Conservation (phyloP, 2,329 filamentous ascomycete species). For the Aureobasidium subglaciale region DNA sequence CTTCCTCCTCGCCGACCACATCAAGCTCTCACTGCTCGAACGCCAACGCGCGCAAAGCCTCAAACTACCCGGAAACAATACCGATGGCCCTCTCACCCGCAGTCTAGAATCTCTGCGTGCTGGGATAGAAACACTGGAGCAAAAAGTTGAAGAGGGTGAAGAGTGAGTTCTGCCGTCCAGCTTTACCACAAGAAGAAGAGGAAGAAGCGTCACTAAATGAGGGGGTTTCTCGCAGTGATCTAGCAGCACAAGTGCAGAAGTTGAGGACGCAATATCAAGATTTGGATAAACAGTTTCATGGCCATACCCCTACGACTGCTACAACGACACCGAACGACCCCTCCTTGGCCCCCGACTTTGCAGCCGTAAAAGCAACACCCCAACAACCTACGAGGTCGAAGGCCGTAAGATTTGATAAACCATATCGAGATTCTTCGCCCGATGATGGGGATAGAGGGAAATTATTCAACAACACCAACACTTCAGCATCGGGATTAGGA, state of each 20-base stretch:
- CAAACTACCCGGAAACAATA: constrained; percentile 64
- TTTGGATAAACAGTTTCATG: constrained; percentile 73
- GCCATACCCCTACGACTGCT: constrained; percentile 44
- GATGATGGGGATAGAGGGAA: constrained; percentile 48
- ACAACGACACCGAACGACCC: constrained; percentile 56
- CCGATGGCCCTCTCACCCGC: constrained; percentile 76
- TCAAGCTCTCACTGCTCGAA: constrained; percentile 92
- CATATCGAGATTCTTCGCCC: constrained; percentile 19
- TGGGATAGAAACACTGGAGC: constrained; percentile 64
- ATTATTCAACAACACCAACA: constrained; percentile 41
- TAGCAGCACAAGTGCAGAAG: constrained; percentile 58
- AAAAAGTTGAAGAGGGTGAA: constrained; percentile 51
- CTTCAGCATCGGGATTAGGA: constrained; percentile 25
- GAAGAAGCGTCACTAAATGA: too few relatives aligned
- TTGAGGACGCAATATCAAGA: constrained; percentile 70
- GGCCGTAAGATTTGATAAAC: constrained; percentile 79
- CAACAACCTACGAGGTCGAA: constrained; percentile 44
- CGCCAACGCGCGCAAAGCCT: constrained; percentile 78
- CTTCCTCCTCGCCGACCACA: constrained; percentile 88
- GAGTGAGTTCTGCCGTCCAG: constrained; percentile 39
- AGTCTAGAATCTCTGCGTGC: constrained; percentile 81
- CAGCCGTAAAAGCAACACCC: constrained; percentile 43
- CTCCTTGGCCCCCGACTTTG: constrained; percentile 55
- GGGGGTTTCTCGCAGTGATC: too few relatives aligned
- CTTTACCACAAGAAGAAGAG: background rate